These are phyloP conservation scores for Helichrysum umbraculigerum DNA, from an alignment of 129 eudicot species.

Conservation along the genomic window DNA sequence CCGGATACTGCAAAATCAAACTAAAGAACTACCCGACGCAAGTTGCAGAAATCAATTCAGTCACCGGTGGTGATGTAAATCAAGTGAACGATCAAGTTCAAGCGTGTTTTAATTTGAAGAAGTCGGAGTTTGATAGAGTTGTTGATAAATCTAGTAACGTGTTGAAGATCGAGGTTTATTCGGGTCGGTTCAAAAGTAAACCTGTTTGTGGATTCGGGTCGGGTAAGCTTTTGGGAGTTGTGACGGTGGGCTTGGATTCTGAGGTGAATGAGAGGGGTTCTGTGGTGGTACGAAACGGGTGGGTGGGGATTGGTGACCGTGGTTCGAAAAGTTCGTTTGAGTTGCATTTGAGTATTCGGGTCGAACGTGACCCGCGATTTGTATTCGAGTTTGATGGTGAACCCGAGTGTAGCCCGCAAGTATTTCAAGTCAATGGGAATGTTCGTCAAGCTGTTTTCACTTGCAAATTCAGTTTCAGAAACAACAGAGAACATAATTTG, in stretches of 20 bases:
- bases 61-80: constrained; percentile 36
- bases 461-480: constrained; percentile 79
- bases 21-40: constrained; percentile 61
- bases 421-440: constrained; percentile 89
- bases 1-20: constrained; percentile 61
- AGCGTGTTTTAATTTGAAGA: constrained; percentile 57
- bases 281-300: constrained; percentile 58
- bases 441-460: constrained; percentile 87
- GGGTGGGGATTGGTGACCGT: constrained; percentile 56
- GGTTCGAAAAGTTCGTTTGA: constrained; percentile 22
- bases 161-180: constrained; percentile 56
- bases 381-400: constrained; percentile 89
- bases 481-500: constrained; percentile 49
- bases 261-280: constrained; percentile 41
- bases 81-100: constrained; percentile 47
- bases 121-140: constrained; percentile 54
- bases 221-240: constrained; percentile 56
- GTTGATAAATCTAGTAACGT: constrained; percentile 36
- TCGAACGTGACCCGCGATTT: constrained; percentile 85
- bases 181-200: constrained; percentile 23
- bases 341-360: constrained; percentile 63
- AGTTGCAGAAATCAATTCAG: constrained; percentile 34
- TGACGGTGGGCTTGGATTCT: constrained; percentile 58
- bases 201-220: constrained; percentile 48
- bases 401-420: constrained; percentile 96